Base-by-base conservation (phyloP, 495 filamentous ascomycete species). In the Neurospora sp. region DNA sequence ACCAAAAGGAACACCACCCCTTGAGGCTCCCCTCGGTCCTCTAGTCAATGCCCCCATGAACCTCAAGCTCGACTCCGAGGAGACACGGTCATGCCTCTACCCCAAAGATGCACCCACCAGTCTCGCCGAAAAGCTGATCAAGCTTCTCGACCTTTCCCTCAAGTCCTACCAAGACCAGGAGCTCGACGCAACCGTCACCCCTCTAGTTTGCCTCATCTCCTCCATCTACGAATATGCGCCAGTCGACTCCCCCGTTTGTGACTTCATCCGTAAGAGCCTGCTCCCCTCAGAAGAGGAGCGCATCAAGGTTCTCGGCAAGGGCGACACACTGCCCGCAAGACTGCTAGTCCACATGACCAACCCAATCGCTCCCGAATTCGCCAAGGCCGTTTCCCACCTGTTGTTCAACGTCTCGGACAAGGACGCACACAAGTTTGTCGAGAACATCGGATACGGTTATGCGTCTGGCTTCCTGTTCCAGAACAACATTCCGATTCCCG, bases 391-490 rank as follows among this genome's bases (percentile, higher is more conserved):
- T 42, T 92, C 91, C 0, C 86, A 90, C 59, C 85, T 98, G 15
- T 88, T 97, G 73, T 98, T 97, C 78, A 92, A 96, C 62, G 85
- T 98, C 34, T 96, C 93, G 2, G 91, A 90, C 70, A 92, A 90
- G 75, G 88, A 94, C 76, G 88, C 91, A 0, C 86, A 87, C 34
- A 90, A 81, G 38, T 90, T 96, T 70, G 91, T 96, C 0, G 85
- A 90, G 45, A 93, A 94, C 72, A 92, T 97, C 36, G 93, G 96
- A 2, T 98, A 97, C 77, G 96, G 96, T 0, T 97, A 92, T 77
- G 96, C 96, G 3, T 92, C 94, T 1, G 96, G 96, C 2, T 95
- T 94, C 77, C 83, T 99, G 39, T 90, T 94, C 81, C 90, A 91
- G 54, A 92, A 93, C 69, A 91, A 93, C 28, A 88, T 98, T 21